These are phyloP conservation scores for Hymenoscyphus albidus DNA, from an alignment of 2,329 filamentous ascomycete species.

Conservation along the genomic window DNA sequence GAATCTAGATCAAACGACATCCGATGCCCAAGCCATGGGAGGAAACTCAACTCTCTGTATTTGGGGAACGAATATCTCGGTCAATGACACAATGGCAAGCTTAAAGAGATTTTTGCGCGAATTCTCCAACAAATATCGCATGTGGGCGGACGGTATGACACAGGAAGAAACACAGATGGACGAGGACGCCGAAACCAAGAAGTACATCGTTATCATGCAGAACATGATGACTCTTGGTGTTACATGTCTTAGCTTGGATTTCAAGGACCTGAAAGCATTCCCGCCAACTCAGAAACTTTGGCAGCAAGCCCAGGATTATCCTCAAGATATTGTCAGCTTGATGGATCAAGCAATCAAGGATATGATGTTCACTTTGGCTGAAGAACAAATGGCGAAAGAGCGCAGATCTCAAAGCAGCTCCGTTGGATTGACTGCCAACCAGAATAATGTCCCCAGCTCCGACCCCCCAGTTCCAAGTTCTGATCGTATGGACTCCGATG, in stretches of 20 bases:
- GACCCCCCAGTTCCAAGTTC: conserved; percentile 51
- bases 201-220: conserved; percentile 81
- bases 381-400: conserved; percentile 70
- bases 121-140: conserved; percentile 88
- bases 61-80: conserved; percentile 96
- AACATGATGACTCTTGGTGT: conserved; percentile 87
- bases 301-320: conserved; percentile 92
- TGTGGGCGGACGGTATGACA: conserved; percentile 82
- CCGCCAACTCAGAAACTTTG: conserved; percentile 89
- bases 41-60: conserved; percentile 79
- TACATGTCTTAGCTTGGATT: conserved; percentile 80
- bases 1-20: conserved; percentile 74
- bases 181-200: conserved; percentile 71
- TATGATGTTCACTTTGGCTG: conserved; percentile 83
- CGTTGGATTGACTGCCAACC: conserved; percentile 40
- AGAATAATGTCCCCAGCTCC: conserved; percentile 33
- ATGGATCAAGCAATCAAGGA: conserved; percentile 97
- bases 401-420: conserved; percentile 57
- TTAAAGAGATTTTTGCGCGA: conserved; percentile 93
- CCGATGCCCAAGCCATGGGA: conserved; percentile 83
- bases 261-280: conserved; percentile 85
- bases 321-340: conserved; percentile 90
- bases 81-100: conserved; percentile 78
- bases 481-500: conserved; percentile 56
- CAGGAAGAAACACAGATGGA: conserved; percentile 68